Evolutionary conservation across 495 filamentous ascomycete species (phyloP).

Genomic region (Aspergillus nanangensis): DNA sequence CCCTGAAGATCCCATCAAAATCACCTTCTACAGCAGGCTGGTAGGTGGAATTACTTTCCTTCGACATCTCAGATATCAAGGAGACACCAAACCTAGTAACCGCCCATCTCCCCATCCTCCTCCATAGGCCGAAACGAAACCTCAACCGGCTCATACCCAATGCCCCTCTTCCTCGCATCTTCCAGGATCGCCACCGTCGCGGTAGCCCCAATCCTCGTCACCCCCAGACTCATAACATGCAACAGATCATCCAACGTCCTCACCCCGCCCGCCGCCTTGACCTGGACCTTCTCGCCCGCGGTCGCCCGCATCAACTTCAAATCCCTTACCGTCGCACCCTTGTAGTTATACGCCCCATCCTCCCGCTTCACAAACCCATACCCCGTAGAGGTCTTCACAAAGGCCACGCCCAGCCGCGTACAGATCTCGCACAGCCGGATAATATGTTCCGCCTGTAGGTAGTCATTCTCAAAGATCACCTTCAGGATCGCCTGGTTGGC

Average conservation of each 20-base stretch:
- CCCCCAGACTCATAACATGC: slow-evolving; percentile 32
- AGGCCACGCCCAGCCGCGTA: slow-evolving; percentile 41
- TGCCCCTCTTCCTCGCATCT: slow-evolving; percentile 48
- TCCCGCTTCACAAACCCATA: slow-evolving; percentile 54
- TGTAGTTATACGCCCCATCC: slow-evolving; percentile 45
- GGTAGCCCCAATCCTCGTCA: slow-evolving; percentile 48
- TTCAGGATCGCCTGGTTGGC: slow-evolving; percentile 42
- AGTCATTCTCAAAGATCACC: slow-evolving; percentile 58
- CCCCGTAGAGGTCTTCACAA: slow-evolving; percentile 55
- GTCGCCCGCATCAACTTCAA: slow-evolving; percentile 51
- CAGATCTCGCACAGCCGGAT: slow-evolving; percentile 48
- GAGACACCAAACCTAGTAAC: slow-evolving; percentile 17
- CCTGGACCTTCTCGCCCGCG: slow-evolving; percentile 37
- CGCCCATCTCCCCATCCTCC: slow-evolving; percentile 15
- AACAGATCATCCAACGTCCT: slow-evolving; percentile 29
- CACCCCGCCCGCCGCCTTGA: slow-evolving; percentile 56
- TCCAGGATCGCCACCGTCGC: slow-evolving; percentile 50
- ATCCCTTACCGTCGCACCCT: slow-evolving; percentile 43
- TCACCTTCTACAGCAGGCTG: no score
- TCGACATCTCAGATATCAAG: no score
- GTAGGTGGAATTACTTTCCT: no score
- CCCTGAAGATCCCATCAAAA: no score
- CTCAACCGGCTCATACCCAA: slow-evolving; percentile 28
- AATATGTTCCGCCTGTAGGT: slow-evolving; percentile 42
- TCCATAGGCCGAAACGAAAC: slow-evolving; percentile 25